Evolutionary conservation across 805 yeast genomes (phyloP).

Genomic region (Saturnispora zaruensis): DNA sequence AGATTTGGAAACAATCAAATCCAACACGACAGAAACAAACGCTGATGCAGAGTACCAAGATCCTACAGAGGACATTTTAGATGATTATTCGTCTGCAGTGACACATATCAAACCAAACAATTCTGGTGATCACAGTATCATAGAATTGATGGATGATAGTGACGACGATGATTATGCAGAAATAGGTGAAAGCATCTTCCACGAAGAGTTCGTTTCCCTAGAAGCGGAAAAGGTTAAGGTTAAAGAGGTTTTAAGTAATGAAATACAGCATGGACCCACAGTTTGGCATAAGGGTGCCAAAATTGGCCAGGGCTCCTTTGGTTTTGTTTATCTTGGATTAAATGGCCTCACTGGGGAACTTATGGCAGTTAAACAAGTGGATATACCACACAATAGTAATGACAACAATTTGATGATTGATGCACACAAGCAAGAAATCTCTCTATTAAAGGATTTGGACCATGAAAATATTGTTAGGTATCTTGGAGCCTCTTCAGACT

Average conservation of each 20-base stretch:
- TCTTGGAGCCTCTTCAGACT: slow-evolving; percentile 77
- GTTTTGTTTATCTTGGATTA: slow-evolving; percentile 87
- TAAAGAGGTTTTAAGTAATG: slow-evolving; percentile 30
- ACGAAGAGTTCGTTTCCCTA: slow-evolving; percentile 20
- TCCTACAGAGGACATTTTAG: slow-evolving; percentile 2
- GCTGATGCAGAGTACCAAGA: background rate
- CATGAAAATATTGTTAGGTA: slow-evolving; percentile 93
- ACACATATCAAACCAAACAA: slow-evolving; percentile 9
- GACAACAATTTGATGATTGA: slow-evolving; percentile 48
- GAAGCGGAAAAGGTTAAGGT: slow-evolving; percentile 7
- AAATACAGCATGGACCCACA: slow-evolving; percentile 49
- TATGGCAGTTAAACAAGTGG: slow-evolving; percentile 96
- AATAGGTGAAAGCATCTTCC: slow-evolving; percentile 13
- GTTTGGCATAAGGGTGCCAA: slow-evolving; percentile 91
- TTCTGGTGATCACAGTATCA: slow-evolving; percentile 30
- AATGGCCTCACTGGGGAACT: slow-evolving; percentile 88
- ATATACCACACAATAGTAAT: slow-evolving; percentile 35
- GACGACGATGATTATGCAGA: slow-evolving; percentile 30
- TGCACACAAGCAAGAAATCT: slow-evolving; percentile 77
- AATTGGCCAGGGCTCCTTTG: slow-evolving; percentile 93
- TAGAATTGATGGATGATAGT: slow-evolving; percentile 37
- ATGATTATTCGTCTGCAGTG: slow-evolving; percentile 3
- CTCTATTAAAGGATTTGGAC: slow-evolving; percentile 62
- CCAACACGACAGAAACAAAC: slow-evolving; percentile 18
- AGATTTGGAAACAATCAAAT: slow-evolving; percentile 5